Conservation (phyloP, 352 stramenopile species). For the Pythium guiyangense region DNA sequence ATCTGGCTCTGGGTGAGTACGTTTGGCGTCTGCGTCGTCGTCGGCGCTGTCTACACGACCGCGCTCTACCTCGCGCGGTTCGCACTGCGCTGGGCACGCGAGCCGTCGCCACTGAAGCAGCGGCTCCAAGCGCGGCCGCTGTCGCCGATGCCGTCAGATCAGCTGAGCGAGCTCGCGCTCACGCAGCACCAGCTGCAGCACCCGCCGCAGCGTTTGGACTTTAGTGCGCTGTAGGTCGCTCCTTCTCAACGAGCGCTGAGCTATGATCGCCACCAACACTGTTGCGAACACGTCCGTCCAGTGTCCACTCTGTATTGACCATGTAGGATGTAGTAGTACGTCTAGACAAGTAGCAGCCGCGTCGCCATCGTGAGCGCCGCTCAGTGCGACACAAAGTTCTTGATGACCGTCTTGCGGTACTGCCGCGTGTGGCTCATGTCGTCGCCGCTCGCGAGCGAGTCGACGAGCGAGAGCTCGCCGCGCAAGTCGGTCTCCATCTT, state of each 20-base stretch:
- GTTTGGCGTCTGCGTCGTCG: constrained; percentile 33
- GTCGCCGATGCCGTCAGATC: not conserved
- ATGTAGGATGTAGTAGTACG: not conserved
- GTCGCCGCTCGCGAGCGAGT: constrained; percentile 55
- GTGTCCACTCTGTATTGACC: not conserved
- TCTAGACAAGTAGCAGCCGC: not conserved
- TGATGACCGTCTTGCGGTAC: constrained; percentile 74
- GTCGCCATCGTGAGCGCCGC: not conserved
- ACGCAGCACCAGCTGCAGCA: no score
- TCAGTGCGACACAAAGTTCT: constrained; percentile 69
- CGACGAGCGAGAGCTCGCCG: constrained; percentile 73
- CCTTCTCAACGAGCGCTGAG: no score
- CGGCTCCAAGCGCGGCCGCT: not conserved
- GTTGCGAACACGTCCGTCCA: no score
- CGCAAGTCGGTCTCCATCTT: constrained; percentile 86
- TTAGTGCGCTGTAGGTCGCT: no score
- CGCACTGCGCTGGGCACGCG: constrained; percentile 32
- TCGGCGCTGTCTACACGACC: constrained; percentile 45
- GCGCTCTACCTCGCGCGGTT: constrained; percentile 41
- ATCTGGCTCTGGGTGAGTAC: constrained; percentile 41
- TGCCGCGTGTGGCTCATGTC: constrained; percentile 56
- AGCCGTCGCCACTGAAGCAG: constrained; percentile 1
- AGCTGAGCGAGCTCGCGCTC: no score
- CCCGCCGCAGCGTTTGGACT: no score
- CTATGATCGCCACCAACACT: no score